phyloP scores from a whole-genome alignment of 768 basidiomycete species.

The Naganishia friedmannii region DNA sequence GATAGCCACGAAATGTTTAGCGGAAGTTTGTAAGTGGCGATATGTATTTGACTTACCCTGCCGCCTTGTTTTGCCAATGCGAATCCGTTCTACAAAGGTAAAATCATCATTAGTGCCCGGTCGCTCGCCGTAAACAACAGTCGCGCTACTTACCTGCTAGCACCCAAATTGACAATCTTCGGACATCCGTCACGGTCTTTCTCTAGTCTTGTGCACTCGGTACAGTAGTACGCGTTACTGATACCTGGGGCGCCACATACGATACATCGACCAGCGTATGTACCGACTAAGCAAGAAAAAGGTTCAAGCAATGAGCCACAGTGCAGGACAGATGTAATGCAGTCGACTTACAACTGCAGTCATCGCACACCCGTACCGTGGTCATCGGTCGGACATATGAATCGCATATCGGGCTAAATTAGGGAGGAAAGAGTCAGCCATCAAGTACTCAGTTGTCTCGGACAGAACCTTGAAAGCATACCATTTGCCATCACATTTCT shows the following conservation, averaged over 20 bases:
- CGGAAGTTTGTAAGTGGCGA: neutral
- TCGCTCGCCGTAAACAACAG: too few species aligned
- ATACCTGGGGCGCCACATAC: constrained; percentile 97
- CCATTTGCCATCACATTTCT: constrained; percentile 99
- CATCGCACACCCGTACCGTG: constrained; percentile 95
- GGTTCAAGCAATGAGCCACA: neutral
- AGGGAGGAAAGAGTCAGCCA: neutral
- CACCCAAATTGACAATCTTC: constrained; percentile 58
- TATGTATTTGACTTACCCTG: constrained; percentile 1
- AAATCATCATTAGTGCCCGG: neutral
- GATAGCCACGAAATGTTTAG: neutral
- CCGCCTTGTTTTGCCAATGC: constrained; percentile 24
- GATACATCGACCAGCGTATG: constrained; percentile 95
- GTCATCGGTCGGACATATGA: constrained; percentile 99
- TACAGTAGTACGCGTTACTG: constrained; percentile 98
- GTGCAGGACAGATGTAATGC: neutral
- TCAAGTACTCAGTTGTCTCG: neutral
- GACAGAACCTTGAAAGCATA: constrained; percentile 52
- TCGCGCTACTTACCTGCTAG: constrained; percentile 19
- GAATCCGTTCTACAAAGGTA: constrained; percentile 10
- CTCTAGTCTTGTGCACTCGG: constrained; percentile 83
- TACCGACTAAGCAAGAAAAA: constrained; percentile 40
- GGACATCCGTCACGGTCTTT: constrained; percentile 98
- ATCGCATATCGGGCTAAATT: constrained; percentile 86
- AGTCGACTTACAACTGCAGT: constrained; percentile 88